A percentile compares a stretch with the other conserved stretches of the same genome.
Evolutionary conservation across 805 yeast genomes (phyloP).

Genomic region (Saccharomycopsis synnaedendra): DNA sequence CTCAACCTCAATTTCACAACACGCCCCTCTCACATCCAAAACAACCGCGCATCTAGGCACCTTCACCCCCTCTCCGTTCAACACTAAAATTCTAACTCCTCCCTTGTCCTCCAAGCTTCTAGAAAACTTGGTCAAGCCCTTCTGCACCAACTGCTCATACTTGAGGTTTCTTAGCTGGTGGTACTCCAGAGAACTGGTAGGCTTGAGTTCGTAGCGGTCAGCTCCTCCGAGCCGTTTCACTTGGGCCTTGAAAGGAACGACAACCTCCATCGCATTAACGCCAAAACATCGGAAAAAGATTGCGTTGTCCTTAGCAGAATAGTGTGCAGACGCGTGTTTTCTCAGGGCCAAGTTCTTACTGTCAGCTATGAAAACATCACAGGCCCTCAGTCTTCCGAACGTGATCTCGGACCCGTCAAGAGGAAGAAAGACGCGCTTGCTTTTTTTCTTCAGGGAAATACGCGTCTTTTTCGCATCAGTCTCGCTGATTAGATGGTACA

Average conservation of each 20-base stretch:
- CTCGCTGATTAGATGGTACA: constrained; percentile 3
- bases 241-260: constrained; percentile 30
- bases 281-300: constrained; percentile 38
- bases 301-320: constrained; percentile 13
- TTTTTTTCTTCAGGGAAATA: constrained; percentile 14
- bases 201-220: constrained; percentile 11
- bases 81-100: constrained; percentile 10
- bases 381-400: constrained; percentile 44
- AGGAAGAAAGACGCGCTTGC: constrained; percentile 26
- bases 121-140: constrained; percentile 15
- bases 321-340: constrained; percentile 15
- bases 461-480: constrained; percentile 4
- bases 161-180: constrained; percentile 3
- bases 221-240: constrained; percentile 19
- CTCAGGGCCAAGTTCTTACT: constrained; percentile 12
- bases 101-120: constrained; percentile 6
- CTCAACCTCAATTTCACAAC: constrained; percentile 31
- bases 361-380: constrained; percentile 24
- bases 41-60: constrained; percentile 38
- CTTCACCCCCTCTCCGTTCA: constrained; percentile 30
- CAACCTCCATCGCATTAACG: constrained; percentile 41
- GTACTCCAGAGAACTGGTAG: constrained; percentile 5
- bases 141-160: constrained; percentile 13
- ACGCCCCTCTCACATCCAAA: constrained; percentile 38
- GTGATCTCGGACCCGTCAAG: constrained; percentile 23